A percentile compares a stretch with the other conserved stretches of the same genome.
phyloP scores from a whole-genome alignment of 2,329 filamentous ascomycete genomes.

The Epichloe hybrida region DNA sequence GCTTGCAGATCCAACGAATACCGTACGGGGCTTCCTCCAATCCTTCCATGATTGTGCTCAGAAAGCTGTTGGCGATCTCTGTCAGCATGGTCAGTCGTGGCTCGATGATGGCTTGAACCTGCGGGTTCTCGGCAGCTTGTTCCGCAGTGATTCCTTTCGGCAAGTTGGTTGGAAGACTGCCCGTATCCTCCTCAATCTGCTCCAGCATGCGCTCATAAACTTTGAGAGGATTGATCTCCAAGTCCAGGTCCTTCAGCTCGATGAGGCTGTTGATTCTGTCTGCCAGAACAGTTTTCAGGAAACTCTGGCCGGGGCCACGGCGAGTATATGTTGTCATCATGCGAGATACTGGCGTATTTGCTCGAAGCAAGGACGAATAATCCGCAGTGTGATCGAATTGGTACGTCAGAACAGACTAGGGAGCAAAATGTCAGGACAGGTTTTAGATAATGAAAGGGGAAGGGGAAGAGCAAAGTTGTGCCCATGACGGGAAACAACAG shows the following conservation, averaged over 20 bases:
- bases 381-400: slow-evolving; percentile 98
- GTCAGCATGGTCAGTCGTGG: slow-evolving; percentile 86
- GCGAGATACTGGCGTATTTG: slow-evolving; percentile 93
- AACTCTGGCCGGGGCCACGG: slow-evolving; percentile 91
- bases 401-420: slow-evolving; percentile 85
- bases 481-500: too few relatives aligned
- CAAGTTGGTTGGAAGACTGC: slow-evolving; percentile 62
- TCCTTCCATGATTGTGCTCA: slow-evolving; percentile 86
- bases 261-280: slow-evolving; percentile 93
- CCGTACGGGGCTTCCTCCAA: slow-evolving; percentile 93
- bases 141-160: slow-evolving; percentile 86
- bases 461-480: too few relatives aligned
- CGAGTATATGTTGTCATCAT: slow-evolving; percentile 99
- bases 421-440: background rate
- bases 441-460: too few relatives aligned
- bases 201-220: slow-evolving; percentile 95
- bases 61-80: slow-evolving; percentile 87
- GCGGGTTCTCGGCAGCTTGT: slow-evolving; percentile 80
- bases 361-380: slow-evolving; percentile 88
- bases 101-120: slow-evolving; percentile 90
- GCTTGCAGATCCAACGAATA: slow-evolving; percentile 99
- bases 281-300: slow-evolving; percentile 82
- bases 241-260: slow-evolving; percentile 80
- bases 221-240: slow-evolving; percentile 97
- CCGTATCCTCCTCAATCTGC: slow-evolving; percentile 82